phyloP scores from a whole-genome alignment of 2,329 filamentous ascomycete species.

The Aspergillus cejpii region DNA sequence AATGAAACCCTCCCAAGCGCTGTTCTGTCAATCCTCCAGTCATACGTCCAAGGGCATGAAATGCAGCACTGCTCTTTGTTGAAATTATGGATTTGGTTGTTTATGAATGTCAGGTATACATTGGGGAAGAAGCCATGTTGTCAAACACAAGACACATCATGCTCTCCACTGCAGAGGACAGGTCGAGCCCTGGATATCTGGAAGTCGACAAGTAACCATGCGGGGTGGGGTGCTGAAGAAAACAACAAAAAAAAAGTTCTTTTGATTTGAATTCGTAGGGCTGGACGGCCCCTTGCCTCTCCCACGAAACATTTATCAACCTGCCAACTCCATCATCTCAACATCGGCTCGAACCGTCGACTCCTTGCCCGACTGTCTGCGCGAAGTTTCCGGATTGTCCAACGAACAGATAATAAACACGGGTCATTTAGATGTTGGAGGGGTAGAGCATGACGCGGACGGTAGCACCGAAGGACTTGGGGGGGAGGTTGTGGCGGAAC shows the following conservation, averaged over 20 bases:
- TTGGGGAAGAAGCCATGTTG: constrained; percentile 25
- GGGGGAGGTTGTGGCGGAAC: constrained; percentile 92
- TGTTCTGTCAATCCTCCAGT: no score
- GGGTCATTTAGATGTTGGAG: constrained; percentile 76
- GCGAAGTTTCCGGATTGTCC: constrained; percentile 32
- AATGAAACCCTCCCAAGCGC: no score
- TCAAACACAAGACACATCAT: constrained; percentile 26
- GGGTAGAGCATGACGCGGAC: constrained; percentile 98
- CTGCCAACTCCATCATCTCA: constrained; percentile 36
- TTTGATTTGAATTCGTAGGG: constrained; percentile 37
- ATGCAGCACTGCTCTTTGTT: constrained; percentile 3
- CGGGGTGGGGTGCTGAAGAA: constrained; percentile 17
- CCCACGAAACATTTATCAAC: constrained; percentile 39
- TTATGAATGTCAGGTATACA: constrained; percentile 34
- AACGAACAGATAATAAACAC: constrained; percentile 31
- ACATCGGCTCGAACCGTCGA: constrained; percentile 35
- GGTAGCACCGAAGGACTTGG: constrained; percentile 92
- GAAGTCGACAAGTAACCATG: constrained; percentile 24
- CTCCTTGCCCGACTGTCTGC: constrained; percentile 35
- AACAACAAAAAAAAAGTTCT: constrained; percentile 25
- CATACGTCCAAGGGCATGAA: background rate
- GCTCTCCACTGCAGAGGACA: constrained; percentile 17
- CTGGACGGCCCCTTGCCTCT: constrained; percentile 34
- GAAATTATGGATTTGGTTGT: constrained; percentile 33
- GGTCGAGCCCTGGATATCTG: constrained; percentile 23